Base-by-base conservation (phyloP, 2,329 filamentous ascomycete genomes). In the Lojkania enalia region DNA sequence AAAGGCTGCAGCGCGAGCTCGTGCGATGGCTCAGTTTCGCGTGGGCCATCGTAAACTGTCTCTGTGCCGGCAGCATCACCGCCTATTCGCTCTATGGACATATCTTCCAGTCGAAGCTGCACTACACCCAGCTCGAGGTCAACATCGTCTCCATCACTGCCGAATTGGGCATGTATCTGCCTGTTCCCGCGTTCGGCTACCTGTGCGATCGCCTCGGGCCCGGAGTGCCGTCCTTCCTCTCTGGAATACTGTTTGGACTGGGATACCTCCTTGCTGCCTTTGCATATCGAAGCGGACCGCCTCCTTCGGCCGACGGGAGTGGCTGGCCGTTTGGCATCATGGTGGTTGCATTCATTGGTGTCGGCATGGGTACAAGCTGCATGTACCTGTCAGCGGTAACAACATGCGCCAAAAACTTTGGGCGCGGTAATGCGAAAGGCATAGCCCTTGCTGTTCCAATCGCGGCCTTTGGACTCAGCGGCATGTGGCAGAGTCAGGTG, bases 391-490 rank as follows among this genome's bases (percentile, higher is more conserved):
- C 85, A 39, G 86, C 90, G 2, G 86, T 99, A n/a, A 92, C 92
- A 5, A 95, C 92, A 0, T 96, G 90, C 64, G 94, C 94, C 25
- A 99, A 99, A 82, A 99, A 97, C 73, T 99, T 97, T 72, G 91
- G 91, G 37, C 84, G 87, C 49, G 90, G 90, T 3, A 88, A 86
- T 62, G 86, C 95, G 62, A 87, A 92, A 60, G 94, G 94, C 0
- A 74, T 99, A 39, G 92, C 95, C 48, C 78, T 99, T 43, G 91
- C 92, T 1, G 79, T 89, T 48, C 94, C 94, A 1, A 96, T 97
- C 66, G 90, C 94, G 0, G 86, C 88, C 5, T 96, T 96, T 66
- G 94, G 94, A 0, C 71, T 99, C 44, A 96, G 91, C 63, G 90
- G 91, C 36, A 92, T 99, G 87, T 95, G 94, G 88, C 80, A 94